Conservation (phyloP, 352 stramenopile genomes). For the Thalassiosira ordinaria region DNA sequence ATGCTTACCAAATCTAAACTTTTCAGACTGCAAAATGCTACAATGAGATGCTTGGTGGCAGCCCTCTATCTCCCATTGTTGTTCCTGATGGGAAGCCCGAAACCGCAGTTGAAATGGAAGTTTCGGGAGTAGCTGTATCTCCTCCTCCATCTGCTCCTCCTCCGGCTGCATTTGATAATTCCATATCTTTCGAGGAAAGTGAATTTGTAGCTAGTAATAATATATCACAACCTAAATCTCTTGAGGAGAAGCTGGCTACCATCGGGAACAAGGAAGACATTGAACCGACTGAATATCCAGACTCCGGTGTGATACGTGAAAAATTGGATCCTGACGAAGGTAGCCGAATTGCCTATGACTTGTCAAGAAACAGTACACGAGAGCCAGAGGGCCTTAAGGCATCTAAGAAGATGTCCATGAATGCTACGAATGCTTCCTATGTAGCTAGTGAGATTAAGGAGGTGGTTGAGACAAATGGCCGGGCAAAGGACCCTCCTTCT, state of each 20-base stretch:
- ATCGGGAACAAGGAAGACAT: constrained; percentile 14
- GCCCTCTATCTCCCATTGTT: constrained; percentile 41
- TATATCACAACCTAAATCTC: neutral
- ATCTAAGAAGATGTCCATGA: constrained; percentile 26
- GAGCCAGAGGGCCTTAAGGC: constrained; percentile 41
- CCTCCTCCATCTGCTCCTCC: neutral
- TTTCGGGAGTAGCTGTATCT: neutral
- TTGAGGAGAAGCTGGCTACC: constrained; percentile 6
- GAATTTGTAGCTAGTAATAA: constrained; percentile 14
- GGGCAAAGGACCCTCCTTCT: constrained; percentile 18
- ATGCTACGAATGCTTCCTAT: constrained; percentile 1
- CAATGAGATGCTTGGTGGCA: constrained; percentile 50
- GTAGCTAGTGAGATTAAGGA: neutral
- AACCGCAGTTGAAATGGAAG: neutral
- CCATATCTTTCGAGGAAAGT: constrained; percentile 14
- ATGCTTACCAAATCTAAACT: constrained; percentile 3
- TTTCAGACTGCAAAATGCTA: constrained; percentile 56
- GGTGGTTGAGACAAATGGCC: neutral
- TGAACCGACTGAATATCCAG: constrained; percentile 24
- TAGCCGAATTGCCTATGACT: neutral
- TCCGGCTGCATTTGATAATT: neutral
- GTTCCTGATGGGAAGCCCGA: constrained; percentile 22
- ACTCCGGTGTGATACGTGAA: constrained; percentile 16
- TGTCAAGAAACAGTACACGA: constrained; percentile 8
- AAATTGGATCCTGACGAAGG: constrained; percentile 30